A percentile compares a stretch with the other conserved stretches of the same genome.
phyloP scores from a whole-genome alignment of 176 grass and related monocot species.

The Zea mays region Zm-B73-REFERENCE-NAM-5.0 NC_050098.1:201165501-201166000 shows the following conservation, averaged over 20 bases:
- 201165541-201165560: not conserved
- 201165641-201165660: slow-evolving; percentile 36
- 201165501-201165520: not conserved
- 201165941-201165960: not conserved
- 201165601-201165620: slow-evolving; percentile 11
- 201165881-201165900: too few species aligned
- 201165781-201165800: slow-evolving; percentile 7
- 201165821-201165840: too few species aligned
- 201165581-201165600: not conserved
- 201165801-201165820: too few species aligned
- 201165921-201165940: too few species aligned
- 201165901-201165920: too few species aligned
- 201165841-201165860: not conserved
- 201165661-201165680: not conserved
- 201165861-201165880: not conserved
- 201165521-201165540: not conserved
- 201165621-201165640: slow-evolving; percentile 23
- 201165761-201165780: slow-evolving; percentile 9
- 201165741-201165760: too few species aligned
- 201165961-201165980: slow-evolving; percentile 33
- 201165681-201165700: slow-evolving; percentile 38
- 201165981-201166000: slow-evolving; percentile 3
- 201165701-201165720: not conserved
- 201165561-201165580: not conserved
- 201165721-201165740: not conserved